Percentiles rank a stretch among this genome's conserved stretches.
Conservation (phyloP, 176 grass and related monocot species). For the Olyra latifolia region DNA sequence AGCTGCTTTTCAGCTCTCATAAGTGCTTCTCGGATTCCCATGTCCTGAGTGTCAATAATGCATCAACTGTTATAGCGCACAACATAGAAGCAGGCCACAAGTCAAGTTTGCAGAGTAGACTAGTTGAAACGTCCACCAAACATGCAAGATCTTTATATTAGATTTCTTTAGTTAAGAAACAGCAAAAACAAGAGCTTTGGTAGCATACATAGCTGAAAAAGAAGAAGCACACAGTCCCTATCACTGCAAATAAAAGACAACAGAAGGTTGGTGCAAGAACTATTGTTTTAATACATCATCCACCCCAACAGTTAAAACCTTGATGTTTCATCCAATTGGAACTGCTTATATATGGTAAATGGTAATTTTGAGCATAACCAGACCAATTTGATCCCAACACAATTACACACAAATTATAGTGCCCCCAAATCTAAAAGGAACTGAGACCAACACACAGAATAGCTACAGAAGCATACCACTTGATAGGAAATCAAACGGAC, state of each 20-base stretch:
- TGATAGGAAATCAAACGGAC: not conserved
- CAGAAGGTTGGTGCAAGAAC: constrained; percentile 5
- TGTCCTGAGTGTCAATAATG: constrained; percentile 55
- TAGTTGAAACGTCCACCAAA: not conserved
- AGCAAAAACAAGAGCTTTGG: not conserved
- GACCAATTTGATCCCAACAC: not conserved
- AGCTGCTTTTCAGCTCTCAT: constrained; percentile 90
- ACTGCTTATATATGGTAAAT: not conserved
- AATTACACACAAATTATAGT: not conserved
- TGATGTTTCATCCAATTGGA: not conserved
- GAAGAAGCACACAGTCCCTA: not conserved
- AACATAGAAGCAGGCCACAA: not conserved
- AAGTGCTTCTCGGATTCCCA: constrained; percentile 79
- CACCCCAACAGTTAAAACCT: not conserved
- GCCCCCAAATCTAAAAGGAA: not conserved
- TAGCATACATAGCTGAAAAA: constrained; percentile 13
- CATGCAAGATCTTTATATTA: not conserved
- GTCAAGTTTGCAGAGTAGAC: not conserved
- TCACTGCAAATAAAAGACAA: not conserved
- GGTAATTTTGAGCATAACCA: not conserved
- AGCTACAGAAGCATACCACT: not conserved
- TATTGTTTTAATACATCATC: constrained; percentile 1
- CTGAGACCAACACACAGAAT: not conserved
- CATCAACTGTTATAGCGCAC: not conserved
- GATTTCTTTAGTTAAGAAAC: constrained; percentile 9